These are phyloP conservation scores for Nigrospora sphaerica DNA, from an alignment of 2,329 filamentous ascomycete species.

Conservation along the genomic window DNA sequence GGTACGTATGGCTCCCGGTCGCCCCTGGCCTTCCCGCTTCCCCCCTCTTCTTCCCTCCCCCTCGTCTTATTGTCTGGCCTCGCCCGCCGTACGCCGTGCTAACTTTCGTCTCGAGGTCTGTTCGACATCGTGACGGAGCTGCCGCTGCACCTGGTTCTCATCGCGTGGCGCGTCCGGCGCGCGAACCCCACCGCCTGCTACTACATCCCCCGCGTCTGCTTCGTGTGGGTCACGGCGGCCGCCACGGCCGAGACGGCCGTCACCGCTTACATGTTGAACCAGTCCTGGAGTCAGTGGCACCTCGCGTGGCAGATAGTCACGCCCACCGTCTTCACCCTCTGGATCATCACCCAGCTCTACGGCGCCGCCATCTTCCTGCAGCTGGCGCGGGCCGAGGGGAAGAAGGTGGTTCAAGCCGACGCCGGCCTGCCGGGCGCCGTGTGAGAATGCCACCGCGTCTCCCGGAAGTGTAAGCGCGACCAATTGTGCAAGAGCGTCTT, in stretches of 20 bases:
- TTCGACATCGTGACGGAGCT: background rate
- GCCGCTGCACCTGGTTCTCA: background rate
- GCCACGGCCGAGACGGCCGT: constrained; percentile 4
- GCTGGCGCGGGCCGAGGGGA: constrained; percentile 5
- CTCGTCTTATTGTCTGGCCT: background rate
- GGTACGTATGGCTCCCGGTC: background rate
- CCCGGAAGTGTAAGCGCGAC: too few species aligned
- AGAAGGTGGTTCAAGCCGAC: background rate
- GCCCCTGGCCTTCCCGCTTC: too few species aligned
- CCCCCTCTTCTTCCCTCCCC: background rate
- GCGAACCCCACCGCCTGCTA: background rate
- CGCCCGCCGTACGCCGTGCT: background rate
- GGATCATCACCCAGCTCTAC: constrained; percentile 9
- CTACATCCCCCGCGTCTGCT: background rate
- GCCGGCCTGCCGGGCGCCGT: too few species aligned
- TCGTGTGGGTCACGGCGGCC: background rate
- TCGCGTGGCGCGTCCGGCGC: background rate
- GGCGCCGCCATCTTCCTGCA: constrained; percentile 4
- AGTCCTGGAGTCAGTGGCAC: constrained; percentile 8
- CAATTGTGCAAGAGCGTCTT: too few species aligned
- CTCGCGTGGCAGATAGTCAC: constrained; percentile 6
- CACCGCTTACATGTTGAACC: constrained; percentile 7
- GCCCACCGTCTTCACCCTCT: constrained; percentile 6
- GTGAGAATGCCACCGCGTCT: too few species aligned
- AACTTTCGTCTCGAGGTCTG: background rate